Evolutionary conservation across 2,329 filamentous ascomycete species (phyloP).

Genomic region (Colletotrichum chrysophilum): DNA sequence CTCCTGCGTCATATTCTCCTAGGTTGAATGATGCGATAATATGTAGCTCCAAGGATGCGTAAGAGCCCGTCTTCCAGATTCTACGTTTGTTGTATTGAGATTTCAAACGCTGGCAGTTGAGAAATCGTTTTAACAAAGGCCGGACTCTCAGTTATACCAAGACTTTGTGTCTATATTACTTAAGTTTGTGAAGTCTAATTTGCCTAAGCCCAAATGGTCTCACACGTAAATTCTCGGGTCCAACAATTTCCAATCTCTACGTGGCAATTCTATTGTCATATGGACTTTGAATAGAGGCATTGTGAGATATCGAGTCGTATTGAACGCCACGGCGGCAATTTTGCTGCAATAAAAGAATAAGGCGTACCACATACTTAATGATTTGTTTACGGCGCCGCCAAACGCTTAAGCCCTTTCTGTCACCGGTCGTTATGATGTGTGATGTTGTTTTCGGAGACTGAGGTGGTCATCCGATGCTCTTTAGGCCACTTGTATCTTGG

Average conservation of each 20-base stretch:
- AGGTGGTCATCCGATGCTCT: background rate
- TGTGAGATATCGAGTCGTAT: no score
- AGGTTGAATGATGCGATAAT: background rate
- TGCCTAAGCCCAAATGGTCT: background rate
- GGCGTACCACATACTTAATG: no score
- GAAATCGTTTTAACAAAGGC: no score
- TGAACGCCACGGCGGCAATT: no score
- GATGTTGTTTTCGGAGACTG: no score
- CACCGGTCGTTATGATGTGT: rapidly evolving
- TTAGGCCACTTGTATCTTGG: background rate
- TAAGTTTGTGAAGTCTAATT: no score
- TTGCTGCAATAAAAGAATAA: rapidly evolving
- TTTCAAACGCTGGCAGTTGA: no score
- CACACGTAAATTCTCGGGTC: background rate
- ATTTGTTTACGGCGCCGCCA: background rate
- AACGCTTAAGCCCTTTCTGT: background rate
- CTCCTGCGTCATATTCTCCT: background rate
- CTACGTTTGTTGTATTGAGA: no score
- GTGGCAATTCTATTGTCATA: background rate
- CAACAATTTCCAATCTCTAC: background rate
- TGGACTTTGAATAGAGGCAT: background rate
- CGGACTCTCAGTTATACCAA: no score
- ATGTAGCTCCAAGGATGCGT: background rate
- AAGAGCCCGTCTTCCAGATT: background rate
- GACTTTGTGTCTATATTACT: no score